These are phyloP conservation scores for Metrosideros polymorpha DNA, from an alignment of 441 rosid species.

Conservation along the genomic window DNA sequence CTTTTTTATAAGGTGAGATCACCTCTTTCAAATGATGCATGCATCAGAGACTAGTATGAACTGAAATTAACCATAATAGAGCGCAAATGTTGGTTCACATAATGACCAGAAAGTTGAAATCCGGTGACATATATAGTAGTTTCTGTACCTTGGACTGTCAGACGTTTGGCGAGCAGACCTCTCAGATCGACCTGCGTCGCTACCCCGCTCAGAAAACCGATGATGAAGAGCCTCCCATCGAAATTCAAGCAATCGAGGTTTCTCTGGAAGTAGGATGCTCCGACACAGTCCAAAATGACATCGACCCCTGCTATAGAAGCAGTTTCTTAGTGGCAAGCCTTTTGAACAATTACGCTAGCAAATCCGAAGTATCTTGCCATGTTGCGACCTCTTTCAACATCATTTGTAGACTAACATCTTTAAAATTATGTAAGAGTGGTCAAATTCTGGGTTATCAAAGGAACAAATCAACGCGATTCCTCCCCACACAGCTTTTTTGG, in stretches of 20 bases:
- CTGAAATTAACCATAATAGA: background rate
- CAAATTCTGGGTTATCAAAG: background rate
- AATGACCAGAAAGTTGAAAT: background rate
- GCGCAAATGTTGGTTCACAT: background rate
- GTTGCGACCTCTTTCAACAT: background rate
- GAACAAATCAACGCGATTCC: background rate
- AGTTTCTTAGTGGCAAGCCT: background rate
- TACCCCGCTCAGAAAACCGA: slow-evolving; percentile 65
- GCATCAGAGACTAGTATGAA: background rate
- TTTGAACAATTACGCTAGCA: background rate
- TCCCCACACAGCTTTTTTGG: background rate
- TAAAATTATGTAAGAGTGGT: background rate
- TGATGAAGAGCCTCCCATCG: slow-evolving; percentile 71
- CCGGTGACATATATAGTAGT: background rate
- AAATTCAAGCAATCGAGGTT: slow-evolving; percentile 67
- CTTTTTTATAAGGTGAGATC: background rate
- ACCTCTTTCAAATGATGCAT: background rate
- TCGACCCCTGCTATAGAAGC: slow-evolving; percentile 46
- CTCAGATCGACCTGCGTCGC: slow-evolving; percentile 41
- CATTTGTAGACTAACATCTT: background rate
- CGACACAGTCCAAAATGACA: slow-evolving; percentile 73
- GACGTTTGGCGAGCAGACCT: slow-evolving; percentile 12
- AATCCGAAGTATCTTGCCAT: background rate
- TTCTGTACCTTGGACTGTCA: background rate
- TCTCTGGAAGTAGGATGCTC: slow-evolving; percentile 65